Conservation (phyloP, 2,329 filamentous ascomycete genomes). For the Apiospora aurea region DNA sequence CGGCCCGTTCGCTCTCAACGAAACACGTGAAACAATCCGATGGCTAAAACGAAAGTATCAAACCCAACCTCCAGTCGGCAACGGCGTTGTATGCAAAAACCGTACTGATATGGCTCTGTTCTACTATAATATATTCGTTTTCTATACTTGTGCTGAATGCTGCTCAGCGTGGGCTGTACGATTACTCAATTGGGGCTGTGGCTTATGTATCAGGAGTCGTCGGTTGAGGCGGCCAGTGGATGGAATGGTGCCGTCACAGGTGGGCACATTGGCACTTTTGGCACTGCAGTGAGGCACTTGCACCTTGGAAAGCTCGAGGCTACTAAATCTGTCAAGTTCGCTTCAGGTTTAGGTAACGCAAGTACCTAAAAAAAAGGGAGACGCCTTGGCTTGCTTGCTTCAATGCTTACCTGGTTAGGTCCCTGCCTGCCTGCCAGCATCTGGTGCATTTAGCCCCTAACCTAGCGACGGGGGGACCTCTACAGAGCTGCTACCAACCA, state of each 20-base stretch:
- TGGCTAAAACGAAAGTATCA: not conserved
- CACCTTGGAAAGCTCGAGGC: not conserved
- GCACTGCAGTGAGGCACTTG: not conserved
- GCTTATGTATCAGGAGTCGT: not conserved
- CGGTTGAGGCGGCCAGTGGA: not conserved
- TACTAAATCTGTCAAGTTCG: conserved; percentile 21
- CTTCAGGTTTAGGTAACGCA: not conserved
- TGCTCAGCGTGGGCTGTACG: not conserved
- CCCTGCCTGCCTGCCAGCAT: conserved; percentile 4
- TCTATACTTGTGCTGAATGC: not conserved
- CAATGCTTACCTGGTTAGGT: conserved; percentile 7
- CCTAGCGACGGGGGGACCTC: not conserved
- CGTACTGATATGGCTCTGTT: not conserved
- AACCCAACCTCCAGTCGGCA: not conserved
- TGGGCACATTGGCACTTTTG: no score
- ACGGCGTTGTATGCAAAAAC: not conserved
- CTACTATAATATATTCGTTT: not conserved
- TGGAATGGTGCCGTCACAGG: not conserved
- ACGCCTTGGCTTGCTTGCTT: not conserved
- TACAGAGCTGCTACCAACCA: conserved; percentile 6
- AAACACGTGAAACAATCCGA: not conserved
- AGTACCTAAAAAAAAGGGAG: conserved; percentile 11
- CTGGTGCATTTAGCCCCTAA: not conserved
- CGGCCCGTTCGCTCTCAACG: not conserved
- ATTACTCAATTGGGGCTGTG: not conserved